Evolutionary conservation across 331 rosid genomes (phyloP).

Genomic region (Acacia concinna): DNA sequence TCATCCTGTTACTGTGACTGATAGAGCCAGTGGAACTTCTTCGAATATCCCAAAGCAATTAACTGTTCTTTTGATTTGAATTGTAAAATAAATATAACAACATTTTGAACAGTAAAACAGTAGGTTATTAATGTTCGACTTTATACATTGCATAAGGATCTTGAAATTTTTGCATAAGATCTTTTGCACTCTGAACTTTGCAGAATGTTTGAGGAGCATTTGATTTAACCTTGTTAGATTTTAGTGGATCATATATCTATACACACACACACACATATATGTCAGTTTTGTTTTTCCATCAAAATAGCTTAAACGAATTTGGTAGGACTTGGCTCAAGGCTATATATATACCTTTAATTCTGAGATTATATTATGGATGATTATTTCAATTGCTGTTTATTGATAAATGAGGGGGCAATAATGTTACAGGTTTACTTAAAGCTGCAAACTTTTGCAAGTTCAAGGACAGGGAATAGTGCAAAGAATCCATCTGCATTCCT

Average conservation of each 20-base stretch:
- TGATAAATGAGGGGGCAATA: not conserved
- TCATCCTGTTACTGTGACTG: not conserved
- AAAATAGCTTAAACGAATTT: not conserved
- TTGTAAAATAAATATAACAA: not conserved
- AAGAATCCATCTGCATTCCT: slow-evolving; percentile 91
- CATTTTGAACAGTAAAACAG: not conserved
- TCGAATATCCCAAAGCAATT: not conserved
- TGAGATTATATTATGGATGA: slow-evolving; percentile 6
- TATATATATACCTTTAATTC: no score
- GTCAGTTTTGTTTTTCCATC: no score
- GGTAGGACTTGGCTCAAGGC: not conserved
- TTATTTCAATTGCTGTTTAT: not conserved
- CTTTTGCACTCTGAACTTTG: not conserved
- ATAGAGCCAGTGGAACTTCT: not conserved
- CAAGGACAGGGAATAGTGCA: slow-evolving; percentile 74
- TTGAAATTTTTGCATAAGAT: not conserved
- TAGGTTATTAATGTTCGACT: not conserved
- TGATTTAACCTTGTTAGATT: not conserved
- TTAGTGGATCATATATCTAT: no score
- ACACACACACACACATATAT: no score
- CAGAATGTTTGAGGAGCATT: not conserved
- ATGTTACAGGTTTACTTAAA: slow-evolving; percentile 73
- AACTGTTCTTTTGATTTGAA: not conserved
- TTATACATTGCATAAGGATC: not conserved
- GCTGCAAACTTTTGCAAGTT: slow-evolving; percentile 74